Conservation (phyloP, 768 basidiomycete species). For the Amylocystis lapponica region DNA sequence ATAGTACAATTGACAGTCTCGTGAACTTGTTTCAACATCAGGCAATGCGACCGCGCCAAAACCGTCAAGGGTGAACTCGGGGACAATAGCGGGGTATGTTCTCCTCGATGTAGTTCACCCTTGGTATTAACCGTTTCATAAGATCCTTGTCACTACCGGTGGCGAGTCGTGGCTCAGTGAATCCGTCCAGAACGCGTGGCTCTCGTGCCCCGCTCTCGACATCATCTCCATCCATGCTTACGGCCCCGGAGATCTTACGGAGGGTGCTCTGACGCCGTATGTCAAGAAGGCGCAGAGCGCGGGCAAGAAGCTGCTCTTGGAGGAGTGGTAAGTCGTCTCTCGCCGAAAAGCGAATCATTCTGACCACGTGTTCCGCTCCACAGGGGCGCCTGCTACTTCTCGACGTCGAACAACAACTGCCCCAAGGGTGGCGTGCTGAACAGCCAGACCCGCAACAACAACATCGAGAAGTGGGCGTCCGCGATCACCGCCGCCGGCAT, state of each 20-base stretch:
- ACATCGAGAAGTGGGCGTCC: constrained; percentile 28
- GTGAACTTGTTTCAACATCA: neutral
- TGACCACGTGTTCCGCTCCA: neutral
- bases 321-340: constrained; percentile 33
- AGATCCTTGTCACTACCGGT: constrained; percentile 25
- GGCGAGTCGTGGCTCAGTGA: constrained; percentile 24
- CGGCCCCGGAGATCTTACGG: constrained; percentile 24
- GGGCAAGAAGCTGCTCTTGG: constrained; percentile 31
- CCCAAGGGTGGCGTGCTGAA: constrained; percentile 17
- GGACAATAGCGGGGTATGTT: constrained; percentile 17
- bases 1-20: neutral
- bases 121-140: neutral
- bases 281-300: constrained; percentile 27
- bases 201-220: constrained; percentile 25
- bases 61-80: constrained; percentile 20
- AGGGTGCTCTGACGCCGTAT: constrained; percentile 16
- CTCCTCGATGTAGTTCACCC: neutral
- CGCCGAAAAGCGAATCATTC: too few species aligned
- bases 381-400: constrained; percentile 24
- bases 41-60: constrained; percentile 25
- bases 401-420: constrained; percentile 24
- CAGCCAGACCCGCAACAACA: constrained; percentile 25
- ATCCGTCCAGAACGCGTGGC: constrained; percentile 19
- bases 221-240: constrained; percentile 34
- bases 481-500: constrained; percentile 30